phyloP scores from a whole-genome alignment of 2,329 filamentous ascomycete genomes.

The Fusarium burgessii region DNA sequence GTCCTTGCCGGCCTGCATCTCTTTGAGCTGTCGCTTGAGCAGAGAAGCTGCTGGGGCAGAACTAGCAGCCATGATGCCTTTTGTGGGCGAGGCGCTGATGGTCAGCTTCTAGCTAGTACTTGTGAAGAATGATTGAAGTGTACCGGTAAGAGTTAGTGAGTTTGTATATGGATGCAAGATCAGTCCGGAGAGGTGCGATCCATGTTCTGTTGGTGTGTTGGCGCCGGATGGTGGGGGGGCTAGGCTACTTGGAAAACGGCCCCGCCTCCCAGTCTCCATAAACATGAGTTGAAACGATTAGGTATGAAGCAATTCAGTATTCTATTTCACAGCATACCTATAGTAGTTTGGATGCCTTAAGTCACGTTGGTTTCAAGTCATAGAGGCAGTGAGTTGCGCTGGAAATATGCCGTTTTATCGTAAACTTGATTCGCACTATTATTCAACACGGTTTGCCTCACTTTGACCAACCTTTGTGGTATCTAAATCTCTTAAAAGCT shows the following conservation, averaged over 20 bases:
- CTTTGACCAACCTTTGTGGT: neutral
- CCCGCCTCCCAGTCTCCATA: conserved; percentile 13
- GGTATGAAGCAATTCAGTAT: conserved; percentile 12
- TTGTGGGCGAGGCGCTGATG: neutral
- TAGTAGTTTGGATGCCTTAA: neutral
- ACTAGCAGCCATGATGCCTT: conserved; percentile 39
- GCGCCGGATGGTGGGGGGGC: conserved; percentile 34
- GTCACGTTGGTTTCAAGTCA: neutral
- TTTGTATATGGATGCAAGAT: conserved; percentile 12
- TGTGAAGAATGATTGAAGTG: neutral
- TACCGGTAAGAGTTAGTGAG: neutral
- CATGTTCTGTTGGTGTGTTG: conserved; percentile 21
- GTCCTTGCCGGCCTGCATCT: conserved; percentile 92
- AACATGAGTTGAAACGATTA: neutral
- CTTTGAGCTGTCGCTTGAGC: conserved; percentile 87
- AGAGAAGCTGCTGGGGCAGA: conserved; percentile 74
- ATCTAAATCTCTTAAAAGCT: neutral
- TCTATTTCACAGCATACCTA: neutral
- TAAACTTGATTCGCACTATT: neutral
- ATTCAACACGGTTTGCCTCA: neutral
- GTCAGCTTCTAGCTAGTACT: neutral
- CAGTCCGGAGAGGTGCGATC: conserved; percentile 15
- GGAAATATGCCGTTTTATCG: neutral
- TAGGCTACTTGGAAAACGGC: conserved; percentile 19
- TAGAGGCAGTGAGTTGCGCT: neutral